Evolutionary conservation across 2,329 filamentous ascomycete species (phyloP).

Genomic region (Fusarium staphyleae): DNA sequence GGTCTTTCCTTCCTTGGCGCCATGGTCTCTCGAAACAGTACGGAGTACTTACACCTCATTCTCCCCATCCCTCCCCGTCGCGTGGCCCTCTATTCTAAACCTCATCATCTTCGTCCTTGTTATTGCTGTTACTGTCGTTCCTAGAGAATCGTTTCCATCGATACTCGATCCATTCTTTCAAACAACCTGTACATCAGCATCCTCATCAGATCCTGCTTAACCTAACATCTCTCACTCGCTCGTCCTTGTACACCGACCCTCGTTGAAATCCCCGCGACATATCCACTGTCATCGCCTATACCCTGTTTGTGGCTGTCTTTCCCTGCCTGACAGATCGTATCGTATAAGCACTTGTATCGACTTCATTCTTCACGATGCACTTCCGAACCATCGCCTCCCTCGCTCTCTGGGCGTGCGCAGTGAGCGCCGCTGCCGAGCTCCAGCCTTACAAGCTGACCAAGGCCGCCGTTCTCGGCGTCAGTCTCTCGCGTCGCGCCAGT

Average conservation of each 20-base stretch:
- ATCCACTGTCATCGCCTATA: conserved; percentile 26
- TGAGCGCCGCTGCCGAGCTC: conserved; percentile 42
- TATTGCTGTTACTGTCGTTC: conserved; percentile 16
- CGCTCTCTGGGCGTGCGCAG: conserved; percentile 48
- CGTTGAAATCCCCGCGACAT: conserved; percentile 7
- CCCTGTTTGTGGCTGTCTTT: conserved; percentile 35
- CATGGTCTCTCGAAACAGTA: conserved; percentile 8
- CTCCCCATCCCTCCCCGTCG: conserved; percentile 6
- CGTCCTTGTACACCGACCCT: conserved; percentile 18
- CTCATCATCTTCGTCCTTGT: conserved; percentile 21
- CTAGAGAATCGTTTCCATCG: conserved; percentile 36
- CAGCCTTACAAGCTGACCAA: conserved; percentile 50
- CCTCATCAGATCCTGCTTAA: conserved; percentile 25
- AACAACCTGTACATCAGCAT: conserved; percentile 9
- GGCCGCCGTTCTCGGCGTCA: conserved; percentile 49
- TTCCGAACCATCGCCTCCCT: conserved; percentile 45
- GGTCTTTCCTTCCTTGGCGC: conserved; percentile 27
- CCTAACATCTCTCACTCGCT: conserved; percentile 21
- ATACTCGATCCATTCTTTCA: conserved; percentile 41
- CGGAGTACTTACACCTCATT: conserved; percentile 28
- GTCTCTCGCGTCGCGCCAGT: conserved; percentile 53
- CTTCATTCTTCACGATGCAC: conserved; percentile 44
- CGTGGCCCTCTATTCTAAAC: conserved; percentile 3
- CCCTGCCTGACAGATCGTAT: conserved; percentile 27
- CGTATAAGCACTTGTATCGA: conserved; percentile 23